phyloP scores from a whole-genome alignment of 805 yeast genomes.

The Ogataea zsoltii region DNA sequence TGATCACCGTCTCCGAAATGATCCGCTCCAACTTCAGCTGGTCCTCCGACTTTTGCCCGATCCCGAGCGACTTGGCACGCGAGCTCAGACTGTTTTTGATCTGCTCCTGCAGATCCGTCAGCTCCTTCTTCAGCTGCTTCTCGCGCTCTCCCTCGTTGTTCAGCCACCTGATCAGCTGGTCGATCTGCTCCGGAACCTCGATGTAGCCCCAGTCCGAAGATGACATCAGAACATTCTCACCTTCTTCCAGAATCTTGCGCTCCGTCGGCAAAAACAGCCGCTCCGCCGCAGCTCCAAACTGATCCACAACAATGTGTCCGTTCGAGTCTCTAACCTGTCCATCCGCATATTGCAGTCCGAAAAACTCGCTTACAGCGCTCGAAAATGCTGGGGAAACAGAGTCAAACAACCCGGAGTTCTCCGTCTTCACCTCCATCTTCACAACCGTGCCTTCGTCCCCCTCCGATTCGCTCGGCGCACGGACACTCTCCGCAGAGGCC shows the following conservation, averaged over 20 bases:
- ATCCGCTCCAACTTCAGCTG: conserved; percentile 43
- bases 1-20: conserved; percentile 39
- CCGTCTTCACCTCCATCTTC: background rate
- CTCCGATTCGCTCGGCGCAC: too few species aligned
- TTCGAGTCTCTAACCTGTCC: conserved; percentile 24
- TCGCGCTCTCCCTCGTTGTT: conserved; percentile 78
- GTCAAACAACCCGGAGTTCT: background rate
- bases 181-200: conserved; percentile 61
- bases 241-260: conserved; percentile 69
- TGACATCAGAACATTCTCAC: conserved; percentile 52
- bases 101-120: conserved; percentile 51
- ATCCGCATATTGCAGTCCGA: conserved; percentile 34
- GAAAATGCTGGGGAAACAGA: conserved; percentile 12
- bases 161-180: conserved; percentile 60
- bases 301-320: conserved; percentile 34
- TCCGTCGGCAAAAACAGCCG: conserved; percentile 40
- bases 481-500: too few species aligned
- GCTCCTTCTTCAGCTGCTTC: conserved; percentile 60
- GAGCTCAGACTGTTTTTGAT: conserved; percentile 56
- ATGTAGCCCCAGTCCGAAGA: conserved; percentile 68
- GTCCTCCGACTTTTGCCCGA: conserved; percentile 44
- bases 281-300: conserved; percentile 37
- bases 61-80: conserved; percentile 53
- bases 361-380: conserved; percentile 32
- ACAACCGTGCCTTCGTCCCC: too few species aligned